Base-by-base conservation (phyloP, 2,329 filamentous ascomycete genomes). In the Alternaria solani region DNA sequence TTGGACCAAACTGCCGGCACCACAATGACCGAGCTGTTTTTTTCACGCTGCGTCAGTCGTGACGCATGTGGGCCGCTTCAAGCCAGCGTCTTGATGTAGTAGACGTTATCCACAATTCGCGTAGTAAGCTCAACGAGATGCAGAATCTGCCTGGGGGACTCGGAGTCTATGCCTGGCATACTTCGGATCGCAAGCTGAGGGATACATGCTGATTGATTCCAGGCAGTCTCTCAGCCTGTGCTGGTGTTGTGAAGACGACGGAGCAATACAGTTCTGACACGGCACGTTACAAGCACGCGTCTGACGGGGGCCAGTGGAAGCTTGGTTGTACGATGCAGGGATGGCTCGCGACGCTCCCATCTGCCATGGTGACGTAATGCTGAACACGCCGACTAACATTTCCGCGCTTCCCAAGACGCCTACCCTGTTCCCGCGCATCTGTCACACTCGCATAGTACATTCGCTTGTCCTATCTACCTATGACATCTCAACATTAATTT, bases 311-410 rank as follows among this genome's bases (percentile, higher is more conserved):
- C 55, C 58, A 59, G 52, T 38, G 39, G 48, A 55, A 66, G 64
- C 59, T 60, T 65, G 62, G 57, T 67, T 57, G 52, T 9, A 49
- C 63, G 59, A 56, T 32, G 48, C 51, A 44, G 25, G 46, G 30
- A 49, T 49, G 46, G 32, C 32, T 44, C 32, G 18, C 38, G 36
- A 43, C 52, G 42, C 42, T 48, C 46, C 46, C 28, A 55, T 38
- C 16, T 16, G 34, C 39, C 52, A 34, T 51, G 53, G 57, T 67
- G 65, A 67, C 62, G 67, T 67, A 66, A 62, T 61, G 63, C 62
- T 28, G 53, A 53, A 51, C 6, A 54, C 48, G 39, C 42, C 58
- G 56, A 67, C 60, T 61, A 67, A 70, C 66, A 68, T 62, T 67
- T 61, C 54, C 53, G 54, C 46, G 53, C 41, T 48, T 51, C 38